Conservation (phyloP, 2,329 filamentous ascomycete species). For the Pseudopyricularia cyperi region DNA sequence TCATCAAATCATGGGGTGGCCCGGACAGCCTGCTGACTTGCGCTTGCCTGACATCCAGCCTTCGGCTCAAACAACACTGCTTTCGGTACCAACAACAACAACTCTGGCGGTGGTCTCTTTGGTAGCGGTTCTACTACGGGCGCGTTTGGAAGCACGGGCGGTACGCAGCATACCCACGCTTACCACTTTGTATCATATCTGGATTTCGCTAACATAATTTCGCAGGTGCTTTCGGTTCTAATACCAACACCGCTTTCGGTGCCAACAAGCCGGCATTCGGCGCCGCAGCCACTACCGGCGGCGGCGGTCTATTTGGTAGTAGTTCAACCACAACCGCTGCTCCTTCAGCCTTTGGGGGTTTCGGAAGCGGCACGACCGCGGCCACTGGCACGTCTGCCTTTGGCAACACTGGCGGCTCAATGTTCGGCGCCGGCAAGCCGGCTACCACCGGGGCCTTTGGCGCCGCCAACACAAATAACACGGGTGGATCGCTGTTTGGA, state of each 20-base stretch:
- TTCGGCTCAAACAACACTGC: constrained; percentile 16
- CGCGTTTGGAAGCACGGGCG: constrained; percentile 10
- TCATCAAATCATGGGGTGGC: background rate
- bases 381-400: constrained; percentile 24
- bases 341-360: constrained; percentile 24
- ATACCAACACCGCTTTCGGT: background rate
- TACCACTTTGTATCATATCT: background rate
- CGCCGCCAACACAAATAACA: constrained; percentile 16
- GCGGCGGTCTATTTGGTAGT: constrained; percentile 32
- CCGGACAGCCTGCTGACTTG: background rate
- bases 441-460: constrained; percentile 23
- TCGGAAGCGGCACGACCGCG: constrained; percentile 20
- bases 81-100: constrained; percentile 22
- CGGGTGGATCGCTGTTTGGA: constrained; percentile 34
- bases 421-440: constrained; percentile 42
- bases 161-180: constrained; percentile 6
- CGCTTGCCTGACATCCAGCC: constrained; percentile 12
- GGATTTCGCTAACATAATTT: background rate
- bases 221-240: constrained; percentile 17
- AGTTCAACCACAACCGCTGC: constrained; percentile 20
- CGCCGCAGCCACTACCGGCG: constrained; percentile 22
- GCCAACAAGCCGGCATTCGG: constrained; percentile 37
- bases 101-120: constrained; percentile 30
- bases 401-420: constrained; percentile 21
- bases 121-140: constrained; percentile 15